Conservation (phyloP, 2,329 filamentous ascomycete genomes). For the Rutstroemia sp. region DNA sequence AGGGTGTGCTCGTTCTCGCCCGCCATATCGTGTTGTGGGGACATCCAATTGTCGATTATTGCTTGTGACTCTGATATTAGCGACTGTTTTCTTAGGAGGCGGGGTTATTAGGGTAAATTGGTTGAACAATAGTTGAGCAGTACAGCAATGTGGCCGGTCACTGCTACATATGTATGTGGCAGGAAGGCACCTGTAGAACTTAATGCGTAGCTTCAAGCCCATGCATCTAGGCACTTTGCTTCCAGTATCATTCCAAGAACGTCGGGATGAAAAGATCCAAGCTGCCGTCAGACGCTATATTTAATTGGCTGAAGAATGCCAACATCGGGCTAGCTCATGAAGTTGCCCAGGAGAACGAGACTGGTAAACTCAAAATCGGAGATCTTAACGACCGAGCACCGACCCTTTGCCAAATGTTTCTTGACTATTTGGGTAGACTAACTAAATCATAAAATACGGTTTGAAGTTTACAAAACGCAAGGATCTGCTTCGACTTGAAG, state of each 20-base stretch:
- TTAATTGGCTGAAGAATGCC: background rate
- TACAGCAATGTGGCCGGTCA: background rate
- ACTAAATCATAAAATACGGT: background rate
- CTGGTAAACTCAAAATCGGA: background rate
- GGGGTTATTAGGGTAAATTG: no score
- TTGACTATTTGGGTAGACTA: background rate
- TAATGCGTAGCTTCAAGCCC: background rate
- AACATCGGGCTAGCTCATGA: background rate
- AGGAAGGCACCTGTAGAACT: background rate
- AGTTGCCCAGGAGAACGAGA: background rate
- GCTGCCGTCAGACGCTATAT: background rate
- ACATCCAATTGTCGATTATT: background rate
- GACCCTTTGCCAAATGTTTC: background rate
- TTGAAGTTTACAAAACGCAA: background rate
- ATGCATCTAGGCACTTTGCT: background rate
- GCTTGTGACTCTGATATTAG: no score
- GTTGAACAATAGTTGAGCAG: no score
- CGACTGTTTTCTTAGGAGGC: no score
- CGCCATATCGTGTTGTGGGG: background rate
- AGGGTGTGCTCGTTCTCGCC: background rate
- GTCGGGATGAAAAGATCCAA: no score
- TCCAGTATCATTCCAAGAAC: no score
- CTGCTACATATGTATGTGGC: slow-evolving; percentile 2
- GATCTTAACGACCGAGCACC: slow-evolving; percentile 2
- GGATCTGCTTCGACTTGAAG: background rate